These are phyloP conservation scores for Botrytis deweyae DNA, from an alignment of 2,329 filamentous ascomycete genomes.

Conservation along the genomic window DNA sequence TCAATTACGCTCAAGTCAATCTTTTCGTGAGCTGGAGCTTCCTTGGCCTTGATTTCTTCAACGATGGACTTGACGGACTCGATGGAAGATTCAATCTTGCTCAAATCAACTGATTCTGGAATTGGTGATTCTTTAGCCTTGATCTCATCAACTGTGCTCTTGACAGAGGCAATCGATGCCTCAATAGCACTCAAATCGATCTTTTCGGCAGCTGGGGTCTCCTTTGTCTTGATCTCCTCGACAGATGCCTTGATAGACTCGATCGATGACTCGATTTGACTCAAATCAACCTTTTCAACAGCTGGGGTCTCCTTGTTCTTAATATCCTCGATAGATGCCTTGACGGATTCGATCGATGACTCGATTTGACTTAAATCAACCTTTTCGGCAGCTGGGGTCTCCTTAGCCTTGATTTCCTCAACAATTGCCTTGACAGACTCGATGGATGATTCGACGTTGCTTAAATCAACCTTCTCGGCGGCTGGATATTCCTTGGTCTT, in stretches of 20 bases:
- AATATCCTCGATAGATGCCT: not conserved
- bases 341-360: constrained; percentile 9
- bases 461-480: constrained; percentile 24
- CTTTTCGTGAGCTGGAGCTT: constrained; percentile 23
- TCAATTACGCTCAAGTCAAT: constrained; percentile 26
- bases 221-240: constrained; percentile 16
- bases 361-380: not conserved
- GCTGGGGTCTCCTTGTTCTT: not conserved
- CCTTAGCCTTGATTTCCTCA: constrained; percentile 28
- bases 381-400: constrained; percentile 19
- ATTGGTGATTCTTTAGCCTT: constrained; percentile 17
- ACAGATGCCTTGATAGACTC: constrained; percentile 10
- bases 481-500: constrained; percentile 23
- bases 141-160: constrained; percentile 21
- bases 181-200: constrained; percentile 25
- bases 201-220: constrained; percentile 20
- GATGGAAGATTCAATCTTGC: constrained; percentile 18
- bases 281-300: not conserved
- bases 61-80: constrained; percentile 24
- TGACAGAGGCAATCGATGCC: constrained; percentile 20
- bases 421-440: constrained; percentile 15
- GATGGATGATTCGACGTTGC: constrained; percentile 17
- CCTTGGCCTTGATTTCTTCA: constrained; percentile 29
- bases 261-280: not conserved
- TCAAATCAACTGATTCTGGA: not conserved